Conservation (phyloP, 805 yeast genomes). For the Lachancea thermotolerans region DNA sequence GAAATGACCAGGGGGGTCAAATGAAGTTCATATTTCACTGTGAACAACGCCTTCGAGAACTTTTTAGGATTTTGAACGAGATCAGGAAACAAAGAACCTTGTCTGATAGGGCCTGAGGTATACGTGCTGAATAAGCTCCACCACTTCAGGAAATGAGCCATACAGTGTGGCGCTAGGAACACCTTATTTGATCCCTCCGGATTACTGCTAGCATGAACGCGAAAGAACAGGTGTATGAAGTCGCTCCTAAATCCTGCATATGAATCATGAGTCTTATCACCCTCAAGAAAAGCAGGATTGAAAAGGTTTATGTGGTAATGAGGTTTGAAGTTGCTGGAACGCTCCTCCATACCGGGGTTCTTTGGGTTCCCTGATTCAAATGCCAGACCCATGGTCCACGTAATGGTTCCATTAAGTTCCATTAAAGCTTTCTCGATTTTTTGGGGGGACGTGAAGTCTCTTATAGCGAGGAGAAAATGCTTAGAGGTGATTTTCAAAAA, state of each 20-base stretch:
- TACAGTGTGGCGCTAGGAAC: constrained; percentile 64
- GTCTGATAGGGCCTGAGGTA: constrained; percentile 67
- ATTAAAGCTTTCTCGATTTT: constrained; percentile 43
- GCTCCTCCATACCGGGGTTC: constrained; percentile 33
- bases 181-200: constrained; percentile 51
- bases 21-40: constrained; percentile 67
- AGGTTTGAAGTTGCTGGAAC: constrained; percentile 46
- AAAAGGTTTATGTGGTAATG: constrained; percentile 60
- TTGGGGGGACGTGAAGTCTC: constrained; percentile 32
- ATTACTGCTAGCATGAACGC: constrained; percentile 30
- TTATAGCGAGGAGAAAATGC: constrained; percentile 51
- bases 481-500: constrained; percentile 49
- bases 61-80: constrained; percentile 40
- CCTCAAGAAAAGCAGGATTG: constrained; percentile 44
- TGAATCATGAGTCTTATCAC: constrained; percentile 46
- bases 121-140: constrained; percentile 75
- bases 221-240: constrained; percentile 50
- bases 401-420: constrained; percentile 58
- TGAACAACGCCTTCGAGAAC: constrained; percentile 62
- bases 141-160: constrained; percentile 70
- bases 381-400: constrained; percentile 70
- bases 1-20: constrained; percentile 62
- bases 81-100: constrained; percentile 60
- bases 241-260: constrained; percentile 55
- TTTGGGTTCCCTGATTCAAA: constrained; percentile 56